phyloP scores from a whole-genome alignment of 257 asterid species.

The Petunia axillaris region DNA sequence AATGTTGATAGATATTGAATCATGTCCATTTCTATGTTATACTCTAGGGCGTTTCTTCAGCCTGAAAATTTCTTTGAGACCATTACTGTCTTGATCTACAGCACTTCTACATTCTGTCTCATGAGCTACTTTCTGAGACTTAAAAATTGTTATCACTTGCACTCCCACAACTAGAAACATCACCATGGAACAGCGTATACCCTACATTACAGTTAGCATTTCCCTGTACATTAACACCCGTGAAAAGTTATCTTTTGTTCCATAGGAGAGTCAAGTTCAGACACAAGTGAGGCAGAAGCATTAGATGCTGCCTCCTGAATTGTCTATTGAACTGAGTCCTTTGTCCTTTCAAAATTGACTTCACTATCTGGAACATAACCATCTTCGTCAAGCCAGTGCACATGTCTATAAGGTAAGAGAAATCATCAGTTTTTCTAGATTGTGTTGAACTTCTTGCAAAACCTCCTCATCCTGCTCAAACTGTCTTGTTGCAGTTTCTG shows the following conservation, averaged over 20 bases:
- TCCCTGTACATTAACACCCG: slow-evolving; percentile 40
- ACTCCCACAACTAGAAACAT: slow-evolving; percentile 32
- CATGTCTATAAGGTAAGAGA: slow-evolving; percentile 45
- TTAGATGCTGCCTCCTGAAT: slow-evolving; percentile 14
- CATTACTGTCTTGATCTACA: slow-evolving; percentile 59
- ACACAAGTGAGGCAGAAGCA: slow-evolving; percentile 37
- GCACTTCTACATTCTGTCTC: slow-evolving; percentile 37
- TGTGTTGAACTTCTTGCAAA: slow-evolving; percentile 56
- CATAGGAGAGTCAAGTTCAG: slow-evolving; percentile 26
- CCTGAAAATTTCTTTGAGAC: slow-evolving; percentile 85
- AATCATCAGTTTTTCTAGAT: slow-evolving; percentile 48
- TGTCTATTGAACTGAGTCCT: slow-evolving; percentile 26
- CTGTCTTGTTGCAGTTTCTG: slow-evolving; percentile 77
- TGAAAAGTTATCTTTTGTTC: slow-evolving; percentile 36
- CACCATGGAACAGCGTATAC: slow-evolving; percentile 34
- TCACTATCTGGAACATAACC: slow-evolving; percentile 68
- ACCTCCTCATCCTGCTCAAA: slow-evolving; percentile 74
- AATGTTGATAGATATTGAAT: slow-evolving; percentile 41
- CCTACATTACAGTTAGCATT: slow-evolving; percentile 35
- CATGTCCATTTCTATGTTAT: slow-evolving; percentile 49
- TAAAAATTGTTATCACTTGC: slow-evolving; percentile 28
- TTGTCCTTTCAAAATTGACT: slow-evolving; percentile 36
- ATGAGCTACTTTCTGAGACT: slow-evolving; percentile 33
- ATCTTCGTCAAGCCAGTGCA: slow-evolving; percentile 50
- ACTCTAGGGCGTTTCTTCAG: slow-evolving; percentile 80